Evolutionary conservation across 345 rosid species (phyloP), one percentile per base, ranked within the genome.

Genomic region (Corchorus capsularis): DNA sequence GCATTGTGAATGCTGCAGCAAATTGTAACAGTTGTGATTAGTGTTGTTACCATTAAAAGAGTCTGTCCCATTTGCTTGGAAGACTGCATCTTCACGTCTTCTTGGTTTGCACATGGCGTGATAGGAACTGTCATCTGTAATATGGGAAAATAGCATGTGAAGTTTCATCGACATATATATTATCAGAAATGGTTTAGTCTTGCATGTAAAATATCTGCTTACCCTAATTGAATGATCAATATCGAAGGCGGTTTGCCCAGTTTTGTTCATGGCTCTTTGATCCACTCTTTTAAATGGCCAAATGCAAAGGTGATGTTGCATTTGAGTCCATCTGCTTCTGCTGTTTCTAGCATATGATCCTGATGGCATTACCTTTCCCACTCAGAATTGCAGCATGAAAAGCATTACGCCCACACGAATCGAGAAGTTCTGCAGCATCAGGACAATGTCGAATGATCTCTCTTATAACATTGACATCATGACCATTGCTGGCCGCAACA

Each of bases 261-360:
- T 35, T 63, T 63, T 63, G 68, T 37, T 63, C 68, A 15, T 63
- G 46, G 68, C 22, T 63, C 68, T 63, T 37, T 16, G 47, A 37
- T 37, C 47, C 47, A 37, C 68, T 63, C 47, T 63, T 34, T 63
- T 35, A 63, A 8, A 47, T 3, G 2, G 68, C 49, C 49, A 63
- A 17, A 37, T 37, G 68, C 68, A 63, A 63, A 63, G 68, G 68
- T 1, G 47, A 37, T 8, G 37, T 63, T 17, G 22, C 68, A 37
- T 63, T 22, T 63, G 14, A 63, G 66, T 4, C 66, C 45, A 2
- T 62, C n/a, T 9, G 47, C 16, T 41, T 63, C 68, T 16, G 5
- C 27, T 17, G 47, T 63, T 41, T 63, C 68, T 5, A 63, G 6
- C 68, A 63, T 63, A n/a, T 8, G 39, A n/a, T n/a, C 49, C 68